Percentiles rank a stretch among this genome's conserved stretches.
These are phyloP conservation scores for Thalia dealbata DNA, from an alignment of 176 grass and related monocot species.

Conservation along the genomic window DNA sequence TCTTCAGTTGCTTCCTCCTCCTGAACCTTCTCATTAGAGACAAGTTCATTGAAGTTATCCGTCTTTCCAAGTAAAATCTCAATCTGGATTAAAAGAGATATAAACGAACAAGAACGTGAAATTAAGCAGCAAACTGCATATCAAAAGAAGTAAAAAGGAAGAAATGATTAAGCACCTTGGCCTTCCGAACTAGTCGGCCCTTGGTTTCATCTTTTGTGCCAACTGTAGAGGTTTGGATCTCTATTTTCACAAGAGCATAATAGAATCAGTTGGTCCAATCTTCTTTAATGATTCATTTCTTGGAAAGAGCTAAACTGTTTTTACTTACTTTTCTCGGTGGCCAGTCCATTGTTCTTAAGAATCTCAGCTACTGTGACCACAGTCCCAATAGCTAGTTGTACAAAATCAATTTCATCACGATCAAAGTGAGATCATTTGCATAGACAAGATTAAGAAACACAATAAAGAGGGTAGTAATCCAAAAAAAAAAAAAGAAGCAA, in stretches of 20 bases:
- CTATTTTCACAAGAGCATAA: conserved; percentile 19
- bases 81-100: conserved; percentile 41
- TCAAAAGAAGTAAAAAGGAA: not conserved
- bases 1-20: not conserved
- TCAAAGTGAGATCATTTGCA: no score
- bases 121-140: not conserved
- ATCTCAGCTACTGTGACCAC: conserved; percentile 88
- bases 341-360: conserved; percentile 75
- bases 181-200: conserved; percentile 77
- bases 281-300: not conserved
- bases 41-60: conserved; percentile 50
- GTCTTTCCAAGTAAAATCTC: conserved; percentile 78
- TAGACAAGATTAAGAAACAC: no score
- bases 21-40: conserved; percentile 40
- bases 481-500: no score
- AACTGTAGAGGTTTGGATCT: conserved; percentile 80
- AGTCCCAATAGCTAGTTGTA: conserved; percentile 56
- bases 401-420: no score
- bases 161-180: conserved; percentile 37
- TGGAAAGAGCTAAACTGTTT: not conserved
- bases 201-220: conserved; percentile 72
- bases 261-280: not conserved
- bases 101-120: not conserved
- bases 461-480: no score
- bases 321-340: conserved; percentile 61